Evolutionary conservation across 495 filamentous ascomycete species (phyloP), one percentile per base, ranked within the genome.

Genomic region (Annulohypoxylon nitens): DNA sequence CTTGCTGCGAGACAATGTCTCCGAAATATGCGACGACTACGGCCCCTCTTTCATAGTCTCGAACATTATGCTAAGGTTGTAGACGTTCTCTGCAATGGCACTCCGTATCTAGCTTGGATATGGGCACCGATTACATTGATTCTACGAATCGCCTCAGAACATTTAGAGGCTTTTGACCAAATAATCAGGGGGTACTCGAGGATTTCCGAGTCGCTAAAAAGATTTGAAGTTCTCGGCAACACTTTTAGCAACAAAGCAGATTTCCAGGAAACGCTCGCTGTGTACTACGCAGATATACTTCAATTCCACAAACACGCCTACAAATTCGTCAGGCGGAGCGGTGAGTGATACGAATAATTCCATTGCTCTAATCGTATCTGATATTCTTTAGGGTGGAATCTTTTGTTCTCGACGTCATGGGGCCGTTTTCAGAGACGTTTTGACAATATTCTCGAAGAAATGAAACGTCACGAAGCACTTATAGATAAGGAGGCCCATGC

Each of bases 1-100:
- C 53, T 57, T 37, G 53, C 53, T 37, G 53, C 53, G 14, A 36
- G 53, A 30, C 26, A 57, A 37, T 36, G 5, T 11, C 53, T 57
- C 6, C 26, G 53, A 7, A 37, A 57, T 57, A 36, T 57, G 26
- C 26, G 53, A 20, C 53, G 53, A 7, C 53, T 57, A 4, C 0
- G 1, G 6, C 53, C 53, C 9, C 18, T 57, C 2, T 37, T 57
- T 36, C 1, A 34, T 11, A 30, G 26, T 18, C 26, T 57, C 8
- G 53, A 57, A 11, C 26, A 37, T 6, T 57, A 57, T 18, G 5
- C 53, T 5, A 57, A 37, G 8, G 53, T 18, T n/a, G 14, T 37
- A 3, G 53, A 57, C 6, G 30, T 57, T 57, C 4, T 37, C 1
- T 57, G 53, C 5, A 57, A 57, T 57, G 53, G 53, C 3, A 57